A percentile compares a stretch with the other conserved stretches of the same genome.
phyloP scores from a whole-genome alignment of 345 rosid genomes.

The Rhizophora apiculata region DNA sequence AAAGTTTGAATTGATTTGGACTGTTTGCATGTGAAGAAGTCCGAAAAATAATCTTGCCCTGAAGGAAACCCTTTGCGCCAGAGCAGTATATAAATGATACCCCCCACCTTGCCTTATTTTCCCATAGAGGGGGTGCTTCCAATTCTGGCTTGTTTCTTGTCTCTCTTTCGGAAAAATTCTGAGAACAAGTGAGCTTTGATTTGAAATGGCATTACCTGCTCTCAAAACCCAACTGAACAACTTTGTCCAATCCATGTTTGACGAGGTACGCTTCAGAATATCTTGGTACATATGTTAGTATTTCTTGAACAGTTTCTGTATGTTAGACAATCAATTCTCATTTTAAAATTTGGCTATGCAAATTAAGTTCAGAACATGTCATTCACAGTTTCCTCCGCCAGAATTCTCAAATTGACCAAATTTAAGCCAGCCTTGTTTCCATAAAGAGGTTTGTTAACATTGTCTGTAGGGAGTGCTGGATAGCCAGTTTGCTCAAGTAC shows the following conservation, averaged over 20 bases:
- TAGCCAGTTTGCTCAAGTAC: constrained; percentile 29
- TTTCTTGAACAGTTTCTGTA: background rate
- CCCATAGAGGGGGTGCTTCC: background rate
- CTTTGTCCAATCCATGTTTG: constrained; percentile 20
- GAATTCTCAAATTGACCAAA: no score
- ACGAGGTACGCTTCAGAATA: constrained; percentile 14
- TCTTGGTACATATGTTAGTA: background rate
- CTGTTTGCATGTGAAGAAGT: no score
- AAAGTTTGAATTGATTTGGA: no score
- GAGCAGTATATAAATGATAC: background rate
- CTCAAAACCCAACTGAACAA: constrained; percentile 20
- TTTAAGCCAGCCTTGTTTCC: no score
- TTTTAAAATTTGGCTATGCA: no score
- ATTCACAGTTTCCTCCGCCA: no score
- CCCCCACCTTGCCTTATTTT: background rate
- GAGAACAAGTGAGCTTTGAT: background rate
- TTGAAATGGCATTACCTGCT: constrained; percentile 18
- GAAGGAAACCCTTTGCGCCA: no score
- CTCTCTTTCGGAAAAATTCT: no score
- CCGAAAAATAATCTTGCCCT: no score
- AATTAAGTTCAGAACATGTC: no score
- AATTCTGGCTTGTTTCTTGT: background rate
- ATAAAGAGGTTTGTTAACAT: no score
- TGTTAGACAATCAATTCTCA: no score
- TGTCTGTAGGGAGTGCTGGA: constrained; percentile 28